phyloP scores from a whole-genome alignment of 257 asterid genomes.

The Solanum gandarillasii region DNA sequence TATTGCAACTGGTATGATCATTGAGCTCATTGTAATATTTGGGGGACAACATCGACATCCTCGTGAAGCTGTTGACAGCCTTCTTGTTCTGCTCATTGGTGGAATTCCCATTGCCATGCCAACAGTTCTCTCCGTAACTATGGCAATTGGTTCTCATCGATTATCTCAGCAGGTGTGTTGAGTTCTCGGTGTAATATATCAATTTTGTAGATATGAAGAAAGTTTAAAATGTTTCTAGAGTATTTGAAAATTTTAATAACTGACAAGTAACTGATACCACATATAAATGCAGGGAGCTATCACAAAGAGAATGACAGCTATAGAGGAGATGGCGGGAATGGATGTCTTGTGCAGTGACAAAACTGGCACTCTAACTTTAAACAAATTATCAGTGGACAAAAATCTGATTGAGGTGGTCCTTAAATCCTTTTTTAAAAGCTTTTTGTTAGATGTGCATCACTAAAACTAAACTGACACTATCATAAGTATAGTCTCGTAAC shows the following conservation, averaged over 20 bases:
- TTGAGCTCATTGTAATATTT: conserved; percentile 20
- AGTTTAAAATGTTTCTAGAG: background rate
- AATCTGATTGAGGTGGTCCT: conserved; percentile 21
- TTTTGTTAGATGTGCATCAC: background rate
- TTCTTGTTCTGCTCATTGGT: conserved; percentile 28
- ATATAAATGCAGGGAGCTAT: conserved; percentile 24
- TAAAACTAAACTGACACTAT: background rate
- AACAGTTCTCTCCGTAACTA: conserved; percentile 30
- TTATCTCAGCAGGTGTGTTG: conserved; percentile 24
- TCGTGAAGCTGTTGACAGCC: conserved; percentile 20
- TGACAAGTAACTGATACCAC: background rate
- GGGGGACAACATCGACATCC: conserved; percentile 9
- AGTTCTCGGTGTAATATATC: background rate
- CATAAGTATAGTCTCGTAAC: background rate
- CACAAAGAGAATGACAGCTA: conserved; percentile 32
- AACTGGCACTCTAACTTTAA: conserved; percentile 31
- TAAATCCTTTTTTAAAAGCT: background rate
- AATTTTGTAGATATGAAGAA: background rate
- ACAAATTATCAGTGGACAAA: conserved; percentile 31
- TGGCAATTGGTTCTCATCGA: conserved; percentile 36
- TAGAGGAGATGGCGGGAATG: conserved; percentile 42
- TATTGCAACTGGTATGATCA: conserved; percentile 23
- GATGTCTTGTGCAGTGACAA: conserved; percentile 36
- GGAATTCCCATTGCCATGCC: conserved; percentile 40
- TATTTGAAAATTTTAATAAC: background rate